These are phyloP conservation scores for Musa acuminata DNA, from an alignment of 176 grass and related monocot genomes.

Conservation along the genomic window DNA sequence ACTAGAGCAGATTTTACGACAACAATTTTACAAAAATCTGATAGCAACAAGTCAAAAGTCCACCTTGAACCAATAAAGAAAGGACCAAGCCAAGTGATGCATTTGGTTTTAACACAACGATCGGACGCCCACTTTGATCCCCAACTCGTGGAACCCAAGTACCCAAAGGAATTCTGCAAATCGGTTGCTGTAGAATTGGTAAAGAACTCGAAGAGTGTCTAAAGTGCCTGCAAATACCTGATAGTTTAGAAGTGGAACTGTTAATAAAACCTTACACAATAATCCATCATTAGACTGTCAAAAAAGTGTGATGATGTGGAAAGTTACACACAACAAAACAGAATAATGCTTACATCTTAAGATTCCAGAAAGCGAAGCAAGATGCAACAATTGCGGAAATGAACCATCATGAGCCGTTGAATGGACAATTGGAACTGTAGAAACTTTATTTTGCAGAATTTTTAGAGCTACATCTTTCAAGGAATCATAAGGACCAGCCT, in stretches of 20 bases:
- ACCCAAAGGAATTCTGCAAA: slow-evolving; percentile 77
- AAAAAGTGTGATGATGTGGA: background rate
- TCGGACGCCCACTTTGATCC: slow-evolving; percentile 57
- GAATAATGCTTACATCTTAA: slow-evolving; percentile 64
- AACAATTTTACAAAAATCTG: slow-evolving; percentile 13
- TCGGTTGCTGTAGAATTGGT: slow-evolving; percentile 73
- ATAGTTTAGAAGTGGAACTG: slow-evolving; percentile 22
- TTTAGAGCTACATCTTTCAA: slow-evolving; percentile 77
- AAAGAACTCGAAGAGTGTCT: slow-evolving; percentile 77
- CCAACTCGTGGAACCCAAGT: slow-evolving; percentile 84
- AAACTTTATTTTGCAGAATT: slow-evolving; percentile 72
- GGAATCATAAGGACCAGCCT: slow-evolving; percentile 79
- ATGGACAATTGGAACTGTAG: slow-evolving; percentile 74
- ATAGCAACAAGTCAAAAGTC: slow-evolving; percentile 10
- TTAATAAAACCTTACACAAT: background rate
- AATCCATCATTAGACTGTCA: background rate
- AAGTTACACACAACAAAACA: background rate
- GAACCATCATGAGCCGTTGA: slow-evolving; percentile 73
- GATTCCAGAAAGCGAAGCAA: slow-evolving; percentile 94
- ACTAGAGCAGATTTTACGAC: background rate
- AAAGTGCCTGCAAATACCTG: slow-evolving; percentile 97
- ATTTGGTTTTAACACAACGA: slow-evolving; percentile 60
- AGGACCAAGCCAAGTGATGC: slow-evolving; percentile 74
- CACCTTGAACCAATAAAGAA: slow-evolving; percentile 85
- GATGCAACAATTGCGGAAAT: slow-evolving; percentile 89